Conservation (phyloP, 768 basidiomycete species). For the Hortiboletus campestris region DNA sequence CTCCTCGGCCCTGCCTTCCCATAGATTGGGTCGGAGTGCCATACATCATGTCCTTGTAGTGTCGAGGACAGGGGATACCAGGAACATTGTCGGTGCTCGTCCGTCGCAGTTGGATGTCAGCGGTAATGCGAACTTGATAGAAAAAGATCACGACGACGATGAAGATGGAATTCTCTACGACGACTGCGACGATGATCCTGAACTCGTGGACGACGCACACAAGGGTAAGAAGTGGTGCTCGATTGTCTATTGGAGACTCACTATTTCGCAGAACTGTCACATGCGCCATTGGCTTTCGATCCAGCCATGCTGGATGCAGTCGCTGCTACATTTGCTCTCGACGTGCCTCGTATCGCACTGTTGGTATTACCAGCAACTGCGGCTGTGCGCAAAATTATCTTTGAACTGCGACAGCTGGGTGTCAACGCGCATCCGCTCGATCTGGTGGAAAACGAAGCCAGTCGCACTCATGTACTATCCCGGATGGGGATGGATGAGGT, state of each 20-base stretch:
- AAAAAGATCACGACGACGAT: background rate
- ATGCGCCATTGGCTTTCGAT: slow-evolving; percentile 52
- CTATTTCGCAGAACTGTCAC: slow-evolving; percentile 40
- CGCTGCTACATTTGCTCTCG: slow-evolving; percentile 67
- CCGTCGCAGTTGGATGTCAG: slow-evolving; percentile 2
- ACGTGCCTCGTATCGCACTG: slow-evolving; percentile 65
- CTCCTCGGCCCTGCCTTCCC: slow-evolving; percentile 27
- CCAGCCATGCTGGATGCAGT: slow-evolving; percentile 62
- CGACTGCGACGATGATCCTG: slow-evolving; percentile 20
- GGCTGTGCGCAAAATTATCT: slow-evolving; percentile 59
- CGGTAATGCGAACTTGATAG: background rate
- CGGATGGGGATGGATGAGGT: slow-evolving; percentile 29
- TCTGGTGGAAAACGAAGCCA: slow-evolving; percentile 43
- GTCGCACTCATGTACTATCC: slow-evolving; percentile 42
- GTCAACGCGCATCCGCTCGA: slow-evolving; percentile 66
- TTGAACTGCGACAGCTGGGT: slow-evolving; percentile 63
- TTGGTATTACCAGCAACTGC: slow-evolving; percentile 65
- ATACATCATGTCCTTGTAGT: slow-evolving; percentile 63
- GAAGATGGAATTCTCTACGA: slow-evolving; percentile 25
- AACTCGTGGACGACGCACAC: slow-evolving; percentile 20
- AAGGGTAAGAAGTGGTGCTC: slow-evolving; percentile 15
- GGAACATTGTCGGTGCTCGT: slow-evolving; percentile 53
- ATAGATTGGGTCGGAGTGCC: slow-evolving; percentile 29
- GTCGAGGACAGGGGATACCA: slow-evolving; percentile 47
- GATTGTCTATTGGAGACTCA: slow-evolving; percentile 6